Evolutionary conservation across 768 basidiomycete genomes (phyloP), one percentile per base, ranked within the genome.

Genomic region (Hypholoma fasciculare): DNA sequence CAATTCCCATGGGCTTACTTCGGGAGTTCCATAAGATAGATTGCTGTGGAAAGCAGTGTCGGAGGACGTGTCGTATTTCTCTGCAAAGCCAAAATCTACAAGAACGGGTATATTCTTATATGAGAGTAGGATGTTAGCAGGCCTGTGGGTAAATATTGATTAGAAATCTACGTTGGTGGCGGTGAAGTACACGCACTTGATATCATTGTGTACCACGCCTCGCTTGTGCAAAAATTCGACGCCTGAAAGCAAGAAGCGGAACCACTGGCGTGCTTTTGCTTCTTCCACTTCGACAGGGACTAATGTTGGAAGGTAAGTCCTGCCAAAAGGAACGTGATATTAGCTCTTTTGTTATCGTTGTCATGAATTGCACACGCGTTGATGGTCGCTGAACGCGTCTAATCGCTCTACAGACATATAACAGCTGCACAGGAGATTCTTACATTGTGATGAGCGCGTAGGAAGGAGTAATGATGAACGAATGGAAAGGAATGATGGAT

Each of bases 1-100:
- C 43, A 36, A 37, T 2, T 17, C 26, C 37, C 9, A 49, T 37
- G 11, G 17, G 27, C 12, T 16, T 69, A 92, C 91, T 78, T 96
- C 94, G 26, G 95, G 94, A 3, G 96, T 98, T 5, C 95, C 96
- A 67, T 92, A 92, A 0, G 91, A 84, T 47, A 93, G 80, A 65
- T 90, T 90, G 64, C 89, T 91, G 61, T 87, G 85, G 76, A 94
- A 94, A 1, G 90, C 87, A 17, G 83, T 84, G 16, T 76, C 69
- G 0, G 86, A 83, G 1, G 74, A 70, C 43, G 81, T 66, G 61
- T 92, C 88, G 68, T 95, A 95, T 62, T 85, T 85, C 67, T 96
- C 92, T 1, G 96, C 94, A 65, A 98, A 99, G 1, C 97, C 96
- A 66, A 97, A 99, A 72, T 98, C 97, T 38, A 97, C 90, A 3